A percentile compares a stretch with the other conserved stretches of the same genome.
Evolutionary conservation across 2,329 filamentous ascomycete genomes (phyloP).

Genomic region (Blastomyces percursus): DNA sequence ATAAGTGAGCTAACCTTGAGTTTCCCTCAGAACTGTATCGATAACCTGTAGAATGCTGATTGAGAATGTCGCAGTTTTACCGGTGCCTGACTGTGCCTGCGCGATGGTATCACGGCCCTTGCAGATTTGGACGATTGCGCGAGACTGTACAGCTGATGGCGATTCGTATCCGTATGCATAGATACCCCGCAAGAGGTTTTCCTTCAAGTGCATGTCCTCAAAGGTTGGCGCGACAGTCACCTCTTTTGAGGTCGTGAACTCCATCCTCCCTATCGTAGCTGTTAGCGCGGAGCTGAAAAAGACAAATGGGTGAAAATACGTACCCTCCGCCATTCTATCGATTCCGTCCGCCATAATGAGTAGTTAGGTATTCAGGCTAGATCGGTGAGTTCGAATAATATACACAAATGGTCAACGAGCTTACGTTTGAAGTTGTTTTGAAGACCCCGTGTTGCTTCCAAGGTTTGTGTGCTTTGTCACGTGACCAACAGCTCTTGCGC

Average conservation of each 20-base stretch:
- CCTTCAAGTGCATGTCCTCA: conserved; percentile 93
- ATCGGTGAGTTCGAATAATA: background rate
- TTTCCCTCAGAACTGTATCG: conserved; percentile 83
- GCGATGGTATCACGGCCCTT: conserved; percentile 98
- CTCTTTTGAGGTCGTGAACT: conserved; percentile 97
- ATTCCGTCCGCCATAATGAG: conserved; percentile 79
- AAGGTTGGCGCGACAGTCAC: conserved; percentile 87
- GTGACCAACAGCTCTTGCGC: background rate
- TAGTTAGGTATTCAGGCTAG: background rate
- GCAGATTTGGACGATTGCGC: conserved; percentile 97
- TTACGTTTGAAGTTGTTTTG: background rate
- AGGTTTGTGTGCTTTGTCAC: conserved; percentile 6
- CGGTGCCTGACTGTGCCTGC: conserved; percentile 92
- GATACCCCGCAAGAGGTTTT: conserved; percentile 90
- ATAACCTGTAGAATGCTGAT: conserved; percentile 95
- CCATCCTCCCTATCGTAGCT: conserved; percentile 63
- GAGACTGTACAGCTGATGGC: conserved; percentile 92
- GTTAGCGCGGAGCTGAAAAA: conserved; percentile 1
- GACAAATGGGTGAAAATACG: conserved; percentile 9
- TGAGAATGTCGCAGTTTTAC: conserved; percentile 93
- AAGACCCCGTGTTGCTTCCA: too few relatives aligned
- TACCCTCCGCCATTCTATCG: conserved; percentile 74
- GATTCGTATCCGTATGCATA: conserved; percentile 99
- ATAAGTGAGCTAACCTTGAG: conserved; percentile 48
- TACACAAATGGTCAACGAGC: background rate